phyloP scores from a whole-genome alignment of 2,329 filamentous ascomycete genomes.

The Lecanicillium sp. region DNA sequence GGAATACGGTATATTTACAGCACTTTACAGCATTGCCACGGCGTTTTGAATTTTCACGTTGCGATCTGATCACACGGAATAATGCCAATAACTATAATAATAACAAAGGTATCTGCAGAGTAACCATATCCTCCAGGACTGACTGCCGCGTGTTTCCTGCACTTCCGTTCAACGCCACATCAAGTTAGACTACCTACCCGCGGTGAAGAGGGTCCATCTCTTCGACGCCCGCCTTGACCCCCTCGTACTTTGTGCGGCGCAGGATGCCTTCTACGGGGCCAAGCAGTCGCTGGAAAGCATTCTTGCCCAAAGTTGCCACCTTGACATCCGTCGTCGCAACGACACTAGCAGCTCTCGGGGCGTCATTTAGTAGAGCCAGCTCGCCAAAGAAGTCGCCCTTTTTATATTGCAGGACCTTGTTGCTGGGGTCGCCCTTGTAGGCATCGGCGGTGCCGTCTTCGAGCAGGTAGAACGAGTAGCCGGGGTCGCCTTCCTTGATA shows the following conservation, averaged over 20 bases:
- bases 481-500: conserved; percentile 86
- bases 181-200: conserved; percentile 18
- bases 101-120: conserved; percentile 15
- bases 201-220: conserved; percentile 60
- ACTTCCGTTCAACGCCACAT: too few relatives aligned
- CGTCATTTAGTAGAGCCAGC: conserved; percentile 86
- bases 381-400: conserved; percentile 98
- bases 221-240: conserved; percentile 56
- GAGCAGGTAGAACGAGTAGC: conserved; percentile 85
- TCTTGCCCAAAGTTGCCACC: conserved; percentile 85
- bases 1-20: background rate
- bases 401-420: conserved; percentile 71
- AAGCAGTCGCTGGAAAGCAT: conserved; percentile 87
- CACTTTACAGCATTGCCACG: too few relatives aligned
- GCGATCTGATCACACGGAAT: conserved; percentile 2
- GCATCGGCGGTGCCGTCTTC: conserved; percentile 84
- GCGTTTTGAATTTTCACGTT: background rate
- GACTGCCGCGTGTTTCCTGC: too few relatives aligned
- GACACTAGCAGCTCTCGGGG: conserved; percentile 85
- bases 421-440: conserved; percentile 66
- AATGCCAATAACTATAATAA: conserved; percentile 15
- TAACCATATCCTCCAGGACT: conserved; percentile 9
- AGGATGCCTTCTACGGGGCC: conserved; percentile 93
- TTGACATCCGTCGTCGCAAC: conserved; percentile 82
- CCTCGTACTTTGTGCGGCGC: conserved; percentile 66